A percentile compares a stretch with the other conserved stretches of the same genome.
Conservation (phyloP, 257 asterid species). For the Thymus quinquecostatus region DNA sequence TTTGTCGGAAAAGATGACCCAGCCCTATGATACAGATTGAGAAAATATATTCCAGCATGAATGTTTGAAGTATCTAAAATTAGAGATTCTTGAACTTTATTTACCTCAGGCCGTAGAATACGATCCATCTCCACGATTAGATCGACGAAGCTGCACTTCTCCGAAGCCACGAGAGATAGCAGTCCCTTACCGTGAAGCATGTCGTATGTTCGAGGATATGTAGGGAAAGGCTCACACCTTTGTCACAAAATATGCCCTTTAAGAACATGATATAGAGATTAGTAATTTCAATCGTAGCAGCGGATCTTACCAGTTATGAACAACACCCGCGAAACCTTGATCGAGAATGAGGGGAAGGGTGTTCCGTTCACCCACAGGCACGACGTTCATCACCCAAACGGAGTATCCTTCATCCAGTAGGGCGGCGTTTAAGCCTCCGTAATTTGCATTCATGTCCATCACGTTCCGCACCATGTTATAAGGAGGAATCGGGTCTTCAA, state of each 20-base stretch:
- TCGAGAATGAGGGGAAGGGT: conserved; percentile 79
- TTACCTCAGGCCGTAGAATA: conserved; percentile 93
- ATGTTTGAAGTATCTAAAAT: neutral
- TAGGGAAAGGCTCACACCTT: conserved; percentile 95
- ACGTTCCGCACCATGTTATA: conserved; percentile 93
- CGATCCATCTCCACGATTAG: conserved; percentile 88
- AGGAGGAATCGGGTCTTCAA: conserved; percentile 92
- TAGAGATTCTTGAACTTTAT: neutral
- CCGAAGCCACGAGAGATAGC: conserved; percentile 55
- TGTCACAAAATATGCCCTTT: conserved; percentile 10
- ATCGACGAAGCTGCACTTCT: conserved; percentile 57
- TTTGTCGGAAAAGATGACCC: conserved; percentile 6
- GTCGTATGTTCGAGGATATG: conserved; percentile 93
- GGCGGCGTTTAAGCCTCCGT: conserved; percentile 80
- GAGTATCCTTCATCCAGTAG: conserved; percentile 69
- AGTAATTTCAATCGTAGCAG: conserved; percentile 12
- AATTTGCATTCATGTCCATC: conserved; percentile 92
- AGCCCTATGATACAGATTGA: neutral
- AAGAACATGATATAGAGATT: neutral
- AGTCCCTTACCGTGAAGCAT: conserved; percentile 81
- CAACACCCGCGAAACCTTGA: conserved; percentile 74
- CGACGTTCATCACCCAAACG: conserved; percentile 94
- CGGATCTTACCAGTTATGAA: conserved; percentile 79
- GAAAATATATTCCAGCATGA: neutral
- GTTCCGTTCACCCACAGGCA: conserved; percentile 64